Evolutionary conservation across 2,329 filamentous ascomycete genomes (phyloP), one percentile per base, ranked within the genome.

Genomic region (Intubia oerlemansii): DNA sequence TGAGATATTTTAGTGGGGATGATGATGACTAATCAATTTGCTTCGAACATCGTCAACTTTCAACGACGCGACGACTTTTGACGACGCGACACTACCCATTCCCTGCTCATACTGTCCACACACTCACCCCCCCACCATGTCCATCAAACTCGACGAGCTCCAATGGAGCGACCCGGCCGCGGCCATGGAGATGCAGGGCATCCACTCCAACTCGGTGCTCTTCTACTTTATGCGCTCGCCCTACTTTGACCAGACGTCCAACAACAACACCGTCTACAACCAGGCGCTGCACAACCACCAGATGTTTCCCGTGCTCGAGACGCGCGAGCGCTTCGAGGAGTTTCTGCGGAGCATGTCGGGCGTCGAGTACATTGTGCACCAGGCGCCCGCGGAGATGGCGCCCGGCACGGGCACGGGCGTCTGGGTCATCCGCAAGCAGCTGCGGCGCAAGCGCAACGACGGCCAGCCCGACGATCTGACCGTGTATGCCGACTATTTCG

Each of bases 371-470:
- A 56, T 72, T 28, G 66, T 76, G 29, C 66, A 65, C 21, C 62
- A 73, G 42, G 65, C 70, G 38, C 68, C 67, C 1, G 65, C 66
- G 17, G 66, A 73, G 45, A 67, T 60, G 40, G 62, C 57, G 0
- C 66, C 65, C 0, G 66, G 65, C n/a, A 53, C 50, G 21, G 59
- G 59, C 14, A 73, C 68, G 0, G 69, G 68, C 17, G 66, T 75
- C 7, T 76, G 69, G 69, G 64, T 74, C 17, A 72, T 76, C 39
- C 61, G 67, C 41, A 75, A 75, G 52, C 70, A 76, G 48, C 67
- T 60, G 16, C 53, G 70, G 28, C 56, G 62, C 34, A 70, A 71
- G 49, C 52, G 57, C 10, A 53, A 57, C 23, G 53, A 39, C 30
- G 38, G 34, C 28, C 30, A 32, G 28, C 34, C 55, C 5, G 61